A percentile compares a stretch with the other conserved stretches of the same genome.
Conservation (phyloP, 768 basidiomycete genomes). For the Kwoniella sp. region DNA sequence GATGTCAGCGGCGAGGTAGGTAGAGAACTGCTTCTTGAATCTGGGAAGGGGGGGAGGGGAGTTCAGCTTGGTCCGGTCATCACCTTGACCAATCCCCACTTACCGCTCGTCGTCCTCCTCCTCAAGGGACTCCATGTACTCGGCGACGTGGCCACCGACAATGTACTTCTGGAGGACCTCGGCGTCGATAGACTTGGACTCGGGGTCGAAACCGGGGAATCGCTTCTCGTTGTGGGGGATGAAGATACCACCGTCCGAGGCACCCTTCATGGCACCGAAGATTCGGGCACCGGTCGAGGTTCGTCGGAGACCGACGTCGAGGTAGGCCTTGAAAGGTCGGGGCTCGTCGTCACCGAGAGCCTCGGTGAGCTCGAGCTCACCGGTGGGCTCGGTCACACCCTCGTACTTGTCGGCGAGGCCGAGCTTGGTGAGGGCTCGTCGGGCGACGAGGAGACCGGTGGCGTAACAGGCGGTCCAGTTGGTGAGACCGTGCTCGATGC, state of each 20-base stretch:
- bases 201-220: constrained; percentile 95
- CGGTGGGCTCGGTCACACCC: constrained; percentile 87
- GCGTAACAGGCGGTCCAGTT: constrained; percentile 99
- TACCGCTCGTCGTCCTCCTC: constrained; percentile 96
- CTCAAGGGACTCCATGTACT: constrained; percentile 99
- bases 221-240: constrained; percentile 97
- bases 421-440: constrained; percentile 89
- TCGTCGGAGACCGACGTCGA: constrained; percentile 95
- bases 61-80: neutral
- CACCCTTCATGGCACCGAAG: constrained; percentile 98
- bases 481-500: constrained; percentile 95
- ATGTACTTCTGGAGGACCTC: constrained; percentile 98
- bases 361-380: constrained; percentile 77
- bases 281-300: constrained; percentile 96
- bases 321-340: constrained; percentile 97
- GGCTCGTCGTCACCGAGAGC: constrained; percentile 86
- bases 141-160: constrained; percentile 92
- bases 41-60: constrained; percentile 51
- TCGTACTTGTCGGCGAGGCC: constrained; percentile 97
- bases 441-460: constrained; percentile 89
- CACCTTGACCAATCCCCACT: constrained; percentile 5
- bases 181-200: constrained; percentile 84
- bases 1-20: constrained; percentile 90
- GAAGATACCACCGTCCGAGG: constrained; percentile 93
- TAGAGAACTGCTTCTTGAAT: constrained; percentile 95